Conservation (phyloP, 352 stramenopile genomes). For the Thalassiosira hispida region DNA sequence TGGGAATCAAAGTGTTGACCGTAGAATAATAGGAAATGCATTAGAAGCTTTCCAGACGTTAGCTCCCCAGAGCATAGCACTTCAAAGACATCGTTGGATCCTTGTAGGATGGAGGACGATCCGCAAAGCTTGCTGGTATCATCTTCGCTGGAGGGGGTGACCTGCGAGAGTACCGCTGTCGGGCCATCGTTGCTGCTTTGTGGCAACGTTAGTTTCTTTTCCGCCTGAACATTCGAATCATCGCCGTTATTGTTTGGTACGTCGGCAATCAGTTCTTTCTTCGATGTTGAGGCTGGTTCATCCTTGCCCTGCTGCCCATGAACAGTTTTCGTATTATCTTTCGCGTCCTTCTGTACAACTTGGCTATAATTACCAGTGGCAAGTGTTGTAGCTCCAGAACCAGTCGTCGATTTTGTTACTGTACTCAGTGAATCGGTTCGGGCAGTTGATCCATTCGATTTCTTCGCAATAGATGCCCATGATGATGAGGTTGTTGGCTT, state of each 20-base stretch:
- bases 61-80: conserved; percentile 82
- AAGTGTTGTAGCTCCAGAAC: conserved; percentile 11
- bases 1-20: conserved; percentile 82
- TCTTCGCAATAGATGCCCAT: conserved; percentile 75
- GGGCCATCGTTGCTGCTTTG: conserved; percentile 35
- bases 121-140: conserved; percentile 11
- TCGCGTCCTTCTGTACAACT: conserved; percentile 16
- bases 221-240: conserved; percentile 7
- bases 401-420: conserved; percentile 34
- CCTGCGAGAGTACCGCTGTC: conserved; percentile 35
- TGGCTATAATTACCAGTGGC: conserved; percentile 19
- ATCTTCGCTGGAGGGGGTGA: conserved; percentile 36
- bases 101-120: conserved; percentile 64
- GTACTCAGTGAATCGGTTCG: conserved; percentile 49
- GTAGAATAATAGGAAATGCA: conserved; percentile 85
- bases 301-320: background rate
- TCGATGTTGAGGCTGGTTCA: conserved; percentile 1
- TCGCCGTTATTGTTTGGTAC: conserved; percentile 8
- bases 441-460: conserved; percentile 55
- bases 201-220: conserved; percentile 29
- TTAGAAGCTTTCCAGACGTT: conserved; percentile 80
- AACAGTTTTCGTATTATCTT: conserved; percentile 6
- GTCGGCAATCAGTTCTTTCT: conserved; percentile 12
- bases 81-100: conserved; percentile 83
- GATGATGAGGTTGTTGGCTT: conserved; percentile 54